phyloP scores from a whole-genome alignment of 352 stramenopile species.

The Phytophthora litchii region DNA sequence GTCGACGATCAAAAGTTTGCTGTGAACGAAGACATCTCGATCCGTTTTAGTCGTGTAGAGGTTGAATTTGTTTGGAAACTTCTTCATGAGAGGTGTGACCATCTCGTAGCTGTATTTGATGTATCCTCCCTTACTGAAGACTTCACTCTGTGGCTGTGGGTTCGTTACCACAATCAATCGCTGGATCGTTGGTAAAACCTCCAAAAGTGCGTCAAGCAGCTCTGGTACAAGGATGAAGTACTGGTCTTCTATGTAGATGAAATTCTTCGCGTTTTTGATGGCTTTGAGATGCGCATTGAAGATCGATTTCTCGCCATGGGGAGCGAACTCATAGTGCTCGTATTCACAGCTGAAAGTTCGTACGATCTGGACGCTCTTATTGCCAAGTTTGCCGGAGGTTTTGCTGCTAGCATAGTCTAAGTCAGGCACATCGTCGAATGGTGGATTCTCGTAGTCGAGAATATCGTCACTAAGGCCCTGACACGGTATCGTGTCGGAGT shows the following conservation, averaged over 20 bases:
- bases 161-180: conserved; percentile 53
- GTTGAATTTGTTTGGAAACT: conserved; percentile 17
- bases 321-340: conserved; percentile 54
- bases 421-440: conserved; percentile 16
- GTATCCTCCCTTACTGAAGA: conserved; percentile 32
- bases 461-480: conserved; percentile 34
- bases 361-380: conserved; percentile 52
- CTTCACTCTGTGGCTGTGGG: conserved; percentile 17
- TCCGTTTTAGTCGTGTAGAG: conserved; percentile 43
- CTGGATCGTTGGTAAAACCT: conserved; percentile 47
- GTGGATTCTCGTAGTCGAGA: conserved; percentile 52
- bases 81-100: conserved; percentile 40
- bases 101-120: conserved; percentile 57
- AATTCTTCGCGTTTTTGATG: conserved; percentile 51
- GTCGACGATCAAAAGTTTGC: conserved; percentile 56
- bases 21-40: conserved; percentile 53
- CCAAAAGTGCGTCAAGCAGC: conserved; percentile 44
- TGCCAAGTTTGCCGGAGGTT: conserved; percentile 11
- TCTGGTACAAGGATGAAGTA: conserved; percentile 46
- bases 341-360: conserved; percentile 69
- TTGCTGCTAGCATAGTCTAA: conserved; percentile 13
- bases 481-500: conserved; percentile 35
- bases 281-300: conserved; percentile 47
- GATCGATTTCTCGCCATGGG: conserved; percentile 48
- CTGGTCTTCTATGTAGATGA: conserved; percentile 32